Evolutionary conservation across 371 early-diverging fungal species (phyloP).

Genomic region (Syncephalastrum monosporum): DNA sequence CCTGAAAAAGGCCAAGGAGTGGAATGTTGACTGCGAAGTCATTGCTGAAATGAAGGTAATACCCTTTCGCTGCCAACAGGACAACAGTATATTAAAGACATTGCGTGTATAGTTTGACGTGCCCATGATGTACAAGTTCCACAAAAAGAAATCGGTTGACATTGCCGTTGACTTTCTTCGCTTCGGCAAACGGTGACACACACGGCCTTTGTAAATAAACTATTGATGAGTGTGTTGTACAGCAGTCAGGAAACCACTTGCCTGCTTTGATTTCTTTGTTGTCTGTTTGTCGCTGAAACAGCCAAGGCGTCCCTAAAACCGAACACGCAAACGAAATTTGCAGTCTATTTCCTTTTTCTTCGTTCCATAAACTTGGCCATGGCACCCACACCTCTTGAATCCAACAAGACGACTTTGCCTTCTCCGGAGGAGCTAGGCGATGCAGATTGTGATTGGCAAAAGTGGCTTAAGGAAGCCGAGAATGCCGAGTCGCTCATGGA

Average conservation of each 20-base stretch:
- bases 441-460: conserved; percentile 31
- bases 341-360: too few relatives aligned
- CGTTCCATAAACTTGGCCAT: too few relatives aligned
- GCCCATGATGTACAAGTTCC: conserved; percentile 86
- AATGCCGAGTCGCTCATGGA: conserved; percentile 41
- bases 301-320: too few relatives aligned
- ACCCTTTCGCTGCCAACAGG: neutral
- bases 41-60: conserved; percentile 70
- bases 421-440: neutral
- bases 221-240: too few relatives aligned
- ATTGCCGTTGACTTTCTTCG: conserved; percentile 79
- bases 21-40: conserved; percentile 75
- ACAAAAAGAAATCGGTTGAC: conserved; percentile 76
- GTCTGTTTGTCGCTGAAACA: too few relatives aligned
- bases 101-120: conserved; percentile 63
- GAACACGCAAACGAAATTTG: too few relatives aligned
- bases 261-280: too few relatives aligned
- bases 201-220: neutral
- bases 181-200: conserved; percentile 39
- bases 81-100: neutral
- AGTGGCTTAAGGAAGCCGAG: conserved; percentile 44
- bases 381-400: too few relatives aligned
- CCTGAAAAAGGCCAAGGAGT: conserved; percentile 72
- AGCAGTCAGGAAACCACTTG: too few relatives aligned
- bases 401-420: neutral